Evolutionary conservation across 139 green algal genomes (phyloP).

Genomic region (Coelastrella sp.): DNA sequence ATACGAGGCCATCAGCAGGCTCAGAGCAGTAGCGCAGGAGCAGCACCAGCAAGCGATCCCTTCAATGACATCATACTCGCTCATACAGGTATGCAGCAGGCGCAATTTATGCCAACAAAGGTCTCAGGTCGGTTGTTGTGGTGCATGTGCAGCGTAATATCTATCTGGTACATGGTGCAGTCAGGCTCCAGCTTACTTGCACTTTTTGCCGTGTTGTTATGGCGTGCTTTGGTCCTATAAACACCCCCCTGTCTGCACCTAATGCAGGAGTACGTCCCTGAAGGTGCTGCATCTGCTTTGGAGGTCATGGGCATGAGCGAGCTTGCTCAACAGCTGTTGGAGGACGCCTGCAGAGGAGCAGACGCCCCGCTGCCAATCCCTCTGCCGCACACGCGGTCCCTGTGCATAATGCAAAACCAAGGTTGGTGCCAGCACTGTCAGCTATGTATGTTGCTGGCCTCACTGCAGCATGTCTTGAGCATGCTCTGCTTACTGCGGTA

Average conservation of each 20-base stretch:
- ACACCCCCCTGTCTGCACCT: no score
- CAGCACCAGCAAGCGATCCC: slow-evolving; percentile 27
- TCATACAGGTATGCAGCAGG: slow-evolving; percentile 49
- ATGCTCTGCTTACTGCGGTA: no score
- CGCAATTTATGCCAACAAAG: not conserved
- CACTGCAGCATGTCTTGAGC: no score
- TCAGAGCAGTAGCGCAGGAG: slow-evolving; percentile 36
- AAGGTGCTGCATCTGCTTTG: not conserved
- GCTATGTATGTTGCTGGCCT: not conserved
- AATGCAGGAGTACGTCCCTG: slow-evolving; percentile 4
- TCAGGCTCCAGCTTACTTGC: no score
- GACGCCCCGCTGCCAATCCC: slow-evolving; percentile 67
- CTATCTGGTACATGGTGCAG: no score
- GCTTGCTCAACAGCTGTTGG: slow-evolving; percentile 56
- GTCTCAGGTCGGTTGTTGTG: no score
- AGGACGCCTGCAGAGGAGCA: slow-evolving; percentile 57
- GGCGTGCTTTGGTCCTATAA: not conserved
- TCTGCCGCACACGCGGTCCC: slow-evolving; percentile 71
- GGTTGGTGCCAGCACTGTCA: not conserved
- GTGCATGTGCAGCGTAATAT: no score
- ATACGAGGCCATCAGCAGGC: slow-evolving; percentile 53
- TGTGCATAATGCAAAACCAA: not conserved
- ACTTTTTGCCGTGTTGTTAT: not conserved
- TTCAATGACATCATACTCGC: slow-evolving; percentile 54
- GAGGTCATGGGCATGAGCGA: slow-evolving; percentile 48